Percentiles rank a stretch among this genome's conserved stretches.
phyloP scores from a whole-genome alignment of 257 asterid species.

The Sherardia arvensis region DNA sequence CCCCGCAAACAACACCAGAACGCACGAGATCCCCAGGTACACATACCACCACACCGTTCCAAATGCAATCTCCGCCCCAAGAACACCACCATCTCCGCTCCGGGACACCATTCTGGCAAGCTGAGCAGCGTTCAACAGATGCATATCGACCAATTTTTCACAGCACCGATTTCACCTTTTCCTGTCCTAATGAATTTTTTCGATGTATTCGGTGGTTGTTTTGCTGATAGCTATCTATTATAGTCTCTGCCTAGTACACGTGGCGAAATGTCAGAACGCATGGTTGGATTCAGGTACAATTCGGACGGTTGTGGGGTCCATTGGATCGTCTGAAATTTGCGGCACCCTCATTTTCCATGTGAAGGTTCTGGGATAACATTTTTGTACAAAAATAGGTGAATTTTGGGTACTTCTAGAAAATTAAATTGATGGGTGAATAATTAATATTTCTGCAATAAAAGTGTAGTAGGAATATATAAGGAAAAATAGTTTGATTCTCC shows the following conservation, averaged over 20 bases:
- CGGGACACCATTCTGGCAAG: conserved; percentile 35
- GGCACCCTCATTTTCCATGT: background rate
- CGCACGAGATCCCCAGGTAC: conserved; percentile 74
- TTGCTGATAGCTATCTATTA: background rate
- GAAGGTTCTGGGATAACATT: background rate
- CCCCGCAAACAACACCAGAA: conserved; percentile 78
- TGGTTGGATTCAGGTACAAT: background rate
- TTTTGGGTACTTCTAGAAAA: background rate
- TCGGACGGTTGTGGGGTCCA: background rate
- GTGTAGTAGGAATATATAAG: too few relatives aligned
- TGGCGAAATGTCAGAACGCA: background rate
- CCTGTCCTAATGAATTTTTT: background rate
- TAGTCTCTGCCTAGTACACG: background rate
- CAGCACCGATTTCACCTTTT: background rate
- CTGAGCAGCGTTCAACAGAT: conserved; percentile 45
- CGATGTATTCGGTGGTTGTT: too few relatives aligned
- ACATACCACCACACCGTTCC: conserved; percentile 69
- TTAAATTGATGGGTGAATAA: background rate
- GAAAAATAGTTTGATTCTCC: too few relatives aligned
- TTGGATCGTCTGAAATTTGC: background rate
- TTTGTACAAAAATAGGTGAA: background rate
- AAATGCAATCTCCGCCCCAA: conserved; percentile 66
- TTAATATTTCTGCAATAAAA: too few relatives aligned
- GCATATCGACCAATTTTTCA: conserved; percentile 30
- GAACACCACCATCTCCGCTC: conserved; percentile 13